Evolutionary conservation across 768 basidiomycete genomes (phyloP), one percentile per base, ranked within the genome.

Genomic region (Mycena venus): DNA sequence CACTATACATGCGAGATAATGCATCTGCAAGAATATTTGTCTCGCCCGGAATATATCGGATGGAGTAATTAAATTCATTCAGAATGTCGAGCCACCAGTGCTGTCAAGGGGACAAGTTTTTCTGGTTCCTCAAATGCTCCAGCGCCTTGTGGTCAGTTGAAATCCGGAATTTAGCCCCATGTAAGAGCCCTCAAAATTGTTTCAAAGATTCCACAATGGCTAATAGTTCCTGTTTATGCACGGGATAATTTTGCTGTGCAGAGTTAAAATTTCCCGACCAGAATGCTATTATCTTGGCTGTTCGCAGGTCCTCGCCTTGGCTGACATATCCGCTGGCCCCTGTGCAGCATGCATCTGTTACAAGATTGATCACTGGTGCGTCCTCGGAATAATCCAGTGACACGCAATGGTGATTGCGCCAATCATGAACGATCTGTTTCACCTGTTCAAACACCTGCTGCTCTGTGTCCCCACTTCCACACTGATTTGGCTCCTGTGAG

Each of bases 221-320:
- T 0, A 87, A 63, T 75, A 87, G 78, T 44, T 87, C 85, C 14
- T 84, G 82, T 63, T 86, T 84, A 25, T 86, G 86, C 0, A 84
- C 83, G 1, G 84, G 79, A 40, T 87, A 86, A 47, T 86, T 86
- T 23, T 84, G 84, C 62, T 87, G 85, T 0, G 85, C 82, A 0
- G 81, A 29, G 15, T 80, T 84, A 5, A 87, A 72, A 51, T 86
- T 87, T 0, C 82, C 83, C 0, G 83, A 86, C 55, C 80, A 85
- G 60, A 85, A 86, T 1, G 83, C 82, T 0, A 81, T 80, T 0
- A 83, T 61, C 6, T 74, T 78, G 0, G 82, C 85, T 0, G 66
- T 79, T 36, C 80, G 76, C 79, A 80, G 80, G n/a, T 81, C 77
- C 0, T 55, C 32, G 0, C 82, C 82, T 72, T 81, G 82, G 4